These are phyloP conservation scores for Starmerella kuoi DNA, from an alignment of 805 yeast species.

Conservation along the genomic window DNA sequence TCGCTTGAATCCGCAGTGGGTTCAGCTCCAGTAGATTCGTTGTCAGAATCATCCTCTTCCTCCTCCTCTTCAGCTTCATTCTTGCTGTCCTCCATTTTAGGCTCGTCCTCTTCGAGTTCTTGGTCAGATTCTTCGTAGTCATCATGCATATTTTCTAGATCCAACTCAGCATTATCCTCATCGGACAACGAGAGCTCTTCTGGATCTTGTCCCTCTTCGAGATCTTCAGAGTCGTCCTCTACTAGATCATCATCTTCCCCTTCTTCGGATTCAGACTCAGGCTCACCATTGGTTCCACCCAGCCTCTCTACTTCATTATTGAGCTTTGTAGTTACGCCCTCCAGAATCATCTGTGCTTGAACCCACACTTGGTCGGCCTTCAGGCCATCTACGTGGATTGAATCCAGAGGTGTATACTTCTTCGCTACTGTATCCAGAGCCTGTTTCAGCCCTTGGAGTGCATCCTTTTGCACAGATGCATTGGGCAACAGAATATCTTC, in stretches of 20 bases:
- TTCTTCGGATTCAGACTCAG: slow-evolving; percentile 22
- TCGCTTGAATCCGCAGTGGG: slow-evolving; percentile 31
- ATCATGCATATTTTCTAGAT: neutral
- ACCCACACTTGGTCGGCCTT: slow-evolving; percentile 91
- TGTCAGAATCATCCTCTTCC: slow-evolving; percentile 19
- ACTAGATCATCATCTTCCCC: slow-evolving; percentile 24
- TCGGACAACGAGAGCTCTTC: neutral
- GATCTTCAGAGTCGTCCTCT: slow-evolving; percentile 17
- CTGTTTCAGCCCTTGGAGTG: slow-evolving; percentile 31
- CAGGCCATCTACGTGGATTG: slow-evolving; percentile 70
- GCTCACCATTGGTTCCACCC: slow-evolving; percentile 24
- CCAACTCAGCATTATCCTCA: no score
- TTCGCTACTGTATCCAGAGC: slow-evolving; percentile 49
- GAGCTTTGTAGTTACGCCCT: slow-evolving; percentile 57
- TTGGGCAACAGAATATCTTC: slow-evolving; percentile 25
- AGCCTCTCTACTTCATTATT: slow-evolving; percentile 33
- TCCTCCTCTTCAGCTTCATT: slow-evolving; percentile 20
- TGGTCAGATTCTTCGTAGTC: slow-evolving; percentile 1
- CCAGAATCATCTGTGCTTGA: slow-evolving; percentile 75
- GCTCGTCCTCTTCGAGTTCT: slow-evolving; percentile 22
- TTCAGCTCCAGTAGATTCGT: no score
- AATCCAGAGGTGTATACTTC: slow-evolving; percentile 56
- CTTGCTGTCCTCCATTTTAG: slow-evolving; percentile 23
- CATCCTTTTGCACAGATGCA: slow-evolving; percentile 10
- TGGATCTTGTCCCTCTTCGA: slow-evolving; percentile 13